Conservation (phyloP, 257 asterid genomes). For the Nicotiana benthamiana region DNA sequence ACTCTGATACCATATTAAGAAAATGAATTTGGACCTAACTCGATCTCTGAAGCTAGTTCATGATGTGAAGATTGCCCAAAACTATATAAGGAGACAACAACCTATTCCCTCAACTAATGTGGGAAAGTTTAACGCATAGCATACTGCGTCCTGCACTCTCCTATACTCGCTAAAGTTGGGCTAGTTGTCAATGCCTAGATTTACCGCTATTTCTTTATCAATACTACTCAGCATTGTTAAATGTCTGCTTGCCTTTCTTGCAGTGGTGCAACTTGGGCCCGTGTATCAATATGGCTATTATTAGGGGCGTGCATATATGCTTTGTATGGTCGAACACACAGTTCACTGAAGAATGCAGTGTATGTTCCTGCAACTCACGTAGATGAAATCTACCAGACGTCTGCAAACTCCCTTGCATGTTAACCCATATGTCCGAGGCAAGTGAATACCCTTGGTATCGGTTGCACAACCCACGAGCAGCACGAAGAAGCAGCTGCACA, state of each 20-base stretch:
- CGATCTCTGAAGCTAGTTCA: too few relatives aligned
- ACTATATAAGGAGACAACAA: background rate
- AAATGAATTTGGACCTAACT: background rate
- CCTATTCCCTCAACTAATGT: background rate
- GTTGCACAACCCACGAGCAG: background rate
- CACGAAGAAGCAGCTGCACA: background rate
- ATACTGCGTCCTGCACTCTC: background rate
- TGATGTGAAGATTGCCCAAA: background rate
- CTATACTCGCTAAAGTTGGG: background rate
- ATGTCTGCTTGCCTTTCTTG: background rate
- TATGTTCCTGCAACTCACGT: slow-evolving; percentile 85
- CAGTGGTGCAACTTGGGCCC: slow-evolving; percentile 77
- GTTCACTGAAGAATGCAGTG: slow-evolving; percentile 64
- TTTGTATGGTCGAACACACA: slow-evolving; percentile 69
- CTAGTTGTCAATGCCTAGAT: background rate
- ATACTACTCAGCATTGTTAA: background rate
- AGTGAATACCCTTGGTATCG: background rate
- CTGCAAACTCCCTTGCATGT: slow-evolving; percentile 29
- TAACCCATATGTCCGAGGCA: background rate
- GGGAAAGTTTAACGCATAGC: background rate
- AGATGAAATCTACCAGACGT: slow-evolving; percentile 70
- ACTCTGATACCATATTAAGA: background rate
- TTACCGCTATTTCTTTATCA: background rate
- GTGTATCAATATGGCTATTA: slow-evolving; percentile 76
- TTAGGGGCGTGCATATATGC: slow-evolving; percentile 52